Conservation (phyloP, 148 eudicot genomes). For the Fagopyrum tataricum region DNA sequence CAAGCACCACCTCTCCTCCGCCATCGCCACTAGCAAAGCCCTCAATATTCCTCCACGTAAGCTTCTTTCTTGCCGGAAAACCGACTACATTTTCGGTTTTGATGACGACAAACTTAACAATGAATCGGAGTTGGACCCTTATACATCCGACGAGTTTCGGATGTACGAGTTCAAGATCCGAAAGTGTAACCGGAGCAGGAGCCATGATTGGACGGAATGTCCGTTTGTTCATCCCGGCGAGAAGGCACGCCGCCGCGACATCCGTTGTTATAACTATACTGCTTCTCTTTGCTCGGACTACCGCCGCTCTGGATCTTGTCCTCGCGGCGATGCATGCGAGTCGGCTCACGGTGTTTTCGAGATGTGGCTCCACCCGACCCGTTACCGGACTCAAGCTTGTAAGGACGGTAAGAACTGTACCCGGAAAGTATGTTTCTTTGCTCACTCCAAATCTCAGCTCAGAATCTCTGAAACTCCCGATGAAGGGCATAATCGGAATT, state of each 20-base stretch:
- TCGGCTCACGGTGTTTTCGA: constrained; percentile 14
- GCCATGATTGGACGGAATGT: constrained; percentile 16
- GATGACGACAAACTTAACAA: neutral
- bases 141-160: neutral
- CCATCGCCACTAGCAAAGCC: neutral
- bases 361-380: constrained; percentile 11
- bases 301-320: neutral
- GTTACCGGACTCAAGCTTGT: constrained; percentile 7
- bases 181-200: constrained; percentile 1
- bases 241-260: constrained; percentile 11
- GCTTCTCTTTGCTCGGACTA: neutral
- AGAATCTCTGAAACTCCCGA: neutral
- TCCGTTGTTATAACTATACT: neutral
- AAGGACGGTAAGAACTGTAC: constrained; percentile 9
- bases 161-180: constrained; percentile 9
- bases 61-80: neutral
- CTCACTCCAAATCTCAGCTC: neutral
- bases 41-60: neutral
- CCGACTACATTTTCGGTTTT: too few species aligned
- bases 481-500: neutral
- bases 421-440: constrained; percentile 13
- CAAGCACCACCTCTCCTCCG: neutral
- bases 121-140: neutral
- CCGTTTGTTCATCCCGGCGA: constrained; percentile 16
- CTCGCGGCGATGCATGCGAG: constrained; percentile 3